These are phyloP conservation scores for Pichia sp. DNA, from an alignment of 1,139 yeast species.

Conservation along the genomic window DNA sequence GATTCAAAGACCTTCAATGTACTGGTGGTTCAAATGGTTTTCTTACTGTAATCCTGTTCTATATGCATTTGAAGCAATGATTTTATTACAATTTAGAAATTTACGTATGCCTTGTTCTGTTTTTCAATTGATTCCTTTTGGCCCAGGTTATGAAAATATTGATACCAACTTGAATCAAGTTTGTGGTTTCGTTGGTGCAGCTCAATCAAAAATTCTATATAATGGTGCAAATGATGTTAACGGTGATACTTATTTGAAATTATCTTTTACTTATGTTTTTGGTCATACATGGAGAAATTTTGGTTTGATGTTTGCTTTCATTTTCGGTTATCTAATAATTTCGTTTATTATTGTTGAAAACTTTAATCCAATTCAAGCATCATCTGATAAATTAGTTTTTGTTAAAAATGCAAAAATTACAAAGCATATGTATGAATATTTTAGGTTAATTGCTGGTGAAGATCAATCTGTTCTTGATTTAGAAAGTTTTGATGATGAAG, in stretches of 20 bases:
- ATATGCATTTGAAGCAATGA: slow-evolving; percentile 51
- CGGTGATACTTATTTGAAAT: slow-evolving; percentile 38
- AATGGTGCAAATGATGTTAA: slow-evolving; percentile 40
- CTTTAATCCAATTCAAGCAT: slow-evolving; percentile 17
- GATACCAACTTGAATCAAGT: slow-evolving; percentile 34
- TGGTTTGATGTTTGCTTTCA: slow-evolving; percentile 38
- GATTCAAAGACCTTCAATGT: slow-evolving; percentile 54
- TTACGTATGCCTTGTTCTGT: slow-evolving; percentile 44
- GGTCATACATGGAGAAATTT: slow-evolving; percentile 45
- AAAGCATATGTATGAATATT: slow-evolving; percentile 3
- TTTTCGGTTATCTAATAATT: slow-evolving; percentile 34
- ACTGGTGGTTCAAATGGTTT: slow-evolving; percentile 60
- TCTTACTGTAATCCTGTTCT: slow-evolving; percentile 49
- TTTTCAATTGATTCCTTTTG: slow-evolving; percentile 39
- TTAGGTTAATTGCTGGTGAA: slow-evolving; percentile 4
- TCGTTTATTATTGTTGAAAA: slow-evolving; percentile 34
- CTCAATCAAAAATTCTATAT: slow-evolving; percentile 23
- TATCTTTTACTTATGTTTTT: slow-evolving; percentile 34
- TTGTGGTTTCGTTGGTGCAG: slow-evolving; percentile 47
- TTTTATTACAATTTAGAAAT: slow-evolving; percentile 50
- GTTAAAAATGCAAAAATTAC: slow-evolving; percentile 18
- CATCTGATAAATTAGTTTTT: slow-evolving; percentile 23
- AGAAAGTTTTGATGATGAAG: background rate
- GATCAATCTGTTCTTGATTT: background rate
- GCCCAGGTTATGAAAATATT: slow-evolving; percentile 40